Conservation (phyloP, 768 basidiomycete species). For the Dioszegia crocea region DNA sequence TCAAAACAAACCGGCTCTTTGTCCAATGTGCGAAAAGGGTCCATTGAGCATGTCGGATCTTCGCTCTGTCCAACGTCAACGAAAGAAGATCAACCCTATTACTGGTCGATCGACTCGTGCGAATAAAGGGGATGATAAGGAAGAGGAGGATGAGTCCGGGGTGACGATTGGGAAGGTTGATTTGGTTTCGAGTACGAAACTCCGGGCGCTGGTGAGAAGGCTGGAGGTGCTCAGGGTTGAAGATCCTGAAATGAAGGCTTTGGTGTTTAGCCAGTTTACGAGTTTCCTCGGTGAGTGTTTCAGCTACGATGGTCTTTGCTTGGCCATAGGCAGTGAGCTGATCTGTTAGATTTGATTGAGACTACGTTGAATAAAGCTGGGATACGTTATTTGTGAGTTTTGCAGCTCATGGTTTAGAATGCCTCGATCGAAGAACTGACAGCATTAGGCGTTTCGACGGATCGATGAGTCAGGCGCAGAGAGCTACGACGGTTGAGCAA, state of each 20-base stretch:
- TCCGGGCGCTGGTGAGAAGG: constrained; percentile 72
- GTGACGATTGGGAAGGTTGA: constrained; percentile 71
- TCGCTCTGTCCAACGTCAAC: constrained; percentile 32
- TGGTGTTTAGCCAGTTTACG: constrained; percentile 50
- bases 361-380: constrained; percentile 42
- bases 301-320: neutral
- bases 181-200: constrained; percentile 84
- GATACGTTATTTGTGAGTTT: constrained; percentile 39
- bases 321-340: neutral
- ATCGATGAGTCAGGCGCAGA: constrained; percentile 79
- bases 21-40: constrained; percentile 65
- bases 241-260: constrained; percentile 61
- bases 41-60: constrained; percentile 43
- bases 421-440: too few species aligned
- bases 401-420: too few species aligned
- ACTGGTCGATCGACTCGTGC: constrained; percentile 16
- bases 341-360: constrained; percentile 41
- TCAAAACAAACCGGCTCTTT: constrained; percentile 65
- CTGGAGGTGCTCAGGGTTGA: constrained; percentile 61
- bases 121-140: constrained; percentile 15
- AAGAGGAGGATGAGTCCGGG: constrained; percentile 15
- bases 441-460: constrained; percentile 87
- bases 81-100: constrained; percentile 33
- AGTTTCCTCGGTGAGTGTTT: constrained; percentile 38
- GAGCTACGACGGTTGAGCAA: constrained; percentile 67